Evolutionary conservation across 78 protist genomes (phyloP).

Genomic region (Blattamonas nauphoetae): DNA sequence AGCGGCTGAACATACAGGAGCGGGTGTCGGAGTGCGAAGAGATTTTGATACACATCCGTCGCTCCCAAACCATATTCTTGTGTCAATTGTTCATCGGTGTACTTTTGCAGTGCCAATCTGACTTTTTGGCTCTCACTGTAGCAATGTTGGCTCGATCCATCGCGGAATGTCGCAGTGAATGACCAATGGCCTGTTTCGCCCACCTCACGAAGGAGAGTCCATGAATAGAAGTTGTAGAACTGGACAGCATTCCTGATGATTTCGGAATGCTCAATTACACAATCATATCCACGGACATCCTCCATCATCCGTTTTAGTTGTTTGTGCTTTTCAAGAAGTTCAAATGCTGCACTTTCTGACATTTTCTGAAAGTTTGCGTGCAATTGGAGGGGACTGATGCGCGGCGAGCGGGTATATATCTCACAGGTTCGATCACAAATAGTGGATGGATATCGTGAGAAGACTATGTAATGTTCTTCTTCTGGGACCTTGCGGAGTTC

Average conservation of each 20-base stretch:
- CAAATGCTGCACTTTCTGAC: neutral
- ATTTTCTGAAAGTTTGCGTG: neutral
- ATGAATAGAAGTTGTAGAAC: neutral
- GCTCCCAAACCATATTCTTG: neutral
- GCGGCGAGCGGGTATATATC: too few relatives aligned
- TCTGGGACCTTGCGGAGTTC: neutral
- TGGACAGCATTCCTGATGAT: neutral
- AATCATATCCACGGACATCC: neutral
- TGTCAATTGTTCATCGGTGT: too few relatives aligned
- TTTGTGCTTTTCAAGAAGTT: neutral
- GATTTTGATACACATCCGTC: neutral
- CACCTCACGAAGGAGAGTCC: neutral
- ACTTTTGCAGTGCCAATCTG: too few relatives aligned
- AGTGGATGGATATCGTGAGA: neutral
- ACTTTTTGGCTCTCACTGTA: too few relatives aligned
- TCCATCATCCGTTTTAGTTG: neutral
- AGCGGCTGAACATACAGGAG: neutral
- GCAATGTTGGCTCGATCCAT: too few relatives aligned
- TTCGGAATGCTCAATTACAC: neutral
- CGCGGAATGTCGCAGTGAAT: neutral
- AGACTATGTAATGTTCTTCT: neutral
- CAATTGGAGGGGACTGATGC: neutral
- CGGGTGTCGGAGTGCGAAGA: neutral
- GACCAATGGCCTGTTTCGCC: neutral
- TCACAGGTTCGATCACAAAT: neutral